Base-by-base conservation (phyloP, 805 yeast species). In the Lachancea sp. region DNA sequence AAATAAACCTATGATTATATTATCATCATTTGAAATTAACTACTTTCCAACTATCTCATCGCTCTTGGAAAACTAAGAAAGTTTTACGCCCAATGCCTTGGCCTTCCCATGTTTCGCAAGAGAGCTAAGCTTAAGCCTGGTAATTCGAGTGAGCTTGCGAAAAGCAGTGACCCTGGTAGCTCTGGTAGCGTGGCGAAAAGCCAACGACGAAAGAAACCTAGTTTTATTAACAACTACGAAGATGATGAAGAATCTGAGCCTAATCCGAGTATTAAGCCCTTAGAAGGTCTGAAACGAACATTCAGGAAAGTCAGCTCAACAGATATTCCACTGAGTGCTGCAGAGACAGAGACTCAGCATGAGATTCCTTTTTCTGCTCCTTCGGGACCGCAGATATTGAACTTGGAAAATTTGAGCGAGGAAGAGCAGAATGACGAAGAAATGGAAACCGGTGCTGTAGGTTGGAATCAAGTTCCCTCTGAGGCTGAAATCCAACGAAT, bases 331-430 rank as follows among this genome's bases (percentile, higher is more conserved):
- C 6, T 15, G 13, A 29, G 15, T 13, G 22, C 16, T 16, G 41
- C 22, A 2, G 33, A 13, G 16, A 3, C 7, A 16, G 22, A 15
- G 3, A 19, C 12, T 8, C 11, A 35, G 13, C 31, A 36, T 17
- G 31, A 36, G 22, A 36, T 36, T 11, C 18, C 39, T 8, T 36
- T 22, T 25, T 36, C 39, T 5, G 25, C 35, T 19, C 13, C 16
- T 4, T 3, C 17, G 19, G 25, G 25, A 8, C 26, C 41, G 6
- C 43, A 44, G 18, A 42, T 55, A 18, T 34, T 55, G 44, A 57
- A 55, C 37, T 36, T 57, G 40, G 57, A 57, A 9, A 57, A 57
- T 39, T 31, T 55, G 45, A 51, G 22, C 5, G 53, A 53, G 16
- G 36, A 16, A 42, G 52, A 25, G 3, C 51, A 53, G 19, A 29